A percentile compares a stretch with the other conserved stretches of the same genome.
Evolutionary conservation across 441 rosid species (phyloP).

Genomic region (Macaranga tanarius): DNA sequence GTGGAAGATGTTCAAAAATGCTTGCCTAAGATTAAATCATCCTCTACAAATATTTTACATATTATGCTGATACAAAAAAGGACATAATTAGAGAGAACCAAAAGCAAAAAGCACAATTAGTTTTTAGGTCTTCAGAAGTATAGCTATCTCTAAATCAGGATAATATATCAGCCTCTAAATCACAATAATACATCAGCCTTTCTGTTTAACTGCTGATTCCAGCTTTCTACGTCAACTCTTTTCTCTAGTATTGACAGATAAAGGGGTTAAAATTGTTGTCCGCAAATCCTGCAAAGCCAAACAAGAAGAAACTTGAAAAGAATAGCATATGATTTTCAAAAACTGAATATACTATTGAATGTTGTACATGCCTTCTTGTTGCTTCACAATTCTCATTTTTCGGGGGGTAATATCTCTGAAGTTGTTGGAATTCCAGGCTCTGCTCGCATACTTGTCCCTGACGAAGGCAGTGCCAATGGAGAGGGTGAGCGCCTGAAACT

Average conservation of each 20-base stretch:
- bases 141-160: neutral
- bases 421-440: constrained; percentile 26
- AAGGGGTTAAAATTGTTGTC: constrained; percentile 18
- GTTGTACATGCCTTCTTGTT: constrained; percentile 28
- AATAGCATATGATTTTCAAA: neutral
- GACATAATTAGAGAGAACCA: too few relatives aligned
- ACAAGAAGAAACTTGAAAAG: neutral
- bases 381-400: constrained; percentile 19
- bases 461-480: constrained; percentile 21
- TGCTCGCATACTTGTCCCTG: constrained; percentile 14
- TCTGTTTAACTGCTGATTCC: neutral
- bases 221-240: neutral
- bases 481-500: constrained; percentile 16
- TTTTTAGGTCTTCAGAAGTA: too few relatives aligned
- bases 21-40: neutral
- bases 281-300: constrained; percentile 27
- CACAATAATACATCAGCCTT: neutral
- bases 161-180: neutral
- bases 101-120: neutral
- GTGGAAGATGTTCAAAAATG: neutral
- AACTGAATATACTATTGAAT: constrained; percentile 13
- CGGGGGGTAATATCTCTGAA: constrained; percentile 16
- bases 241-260: neutral
- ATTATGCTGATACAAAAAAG: neutral
- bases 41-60: neutral